Base-by-base conservation (phyloP, 208 protist genomes). In the Leishmania gerbilli region DNA sequence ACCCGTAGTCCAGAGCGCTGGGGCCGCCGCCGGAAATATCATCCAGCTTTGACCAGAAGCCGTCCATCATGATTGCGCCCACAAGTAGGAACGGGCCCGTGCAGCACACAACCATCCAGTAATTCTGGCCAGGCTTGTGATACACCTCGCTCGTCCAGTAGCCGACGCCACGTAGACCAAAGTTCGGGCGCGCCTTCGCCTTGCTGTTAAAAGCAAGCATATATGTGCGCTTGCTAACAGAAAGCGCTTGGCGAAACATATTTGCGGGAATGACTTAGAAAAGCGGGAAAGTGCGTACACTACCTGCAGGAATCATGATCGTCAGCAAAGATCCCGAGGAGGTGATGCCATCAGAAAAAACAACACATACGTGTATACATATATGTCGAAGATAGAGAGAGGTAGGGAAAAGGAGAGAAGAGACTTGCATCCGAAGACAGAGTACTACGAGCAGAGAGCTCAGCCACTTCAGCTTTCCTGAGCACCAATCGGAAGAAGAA, bases 121-220 rank as follows among this genome's bases (percentile, higher is more conserved):
- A 95, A 83, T 92, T 95, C 72, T 95, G 89, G 11, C 91, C 90
- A 37, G 88, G 86, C 81, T 92, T 95, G 86, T 92, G 89, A 79
- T 97, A 95, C 71, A 93, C 88, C 79, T 97, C 92, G 82, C 90
- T 95, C 69, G 90, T 91, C 84, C 86, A 93, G 86, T 89, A 96
- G 31, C 94, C 94, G 31, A 95, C 92, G 71, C 92, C 92, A 51
- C 90, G 89, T 72, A 95, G 88, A 78, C 94, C 94, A 83, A 97
- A 97, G 83, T 97, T 97, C 67, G 94, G 94, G 49, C 94, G 88
- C 15, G 94, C 94, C 87, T 97, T 97, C 9, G 94, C 94, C 82
- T 95, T 94, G 71, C 84, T 86, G 84, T 97, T 97, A 79, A 95
- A 95, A 15, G 94, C 94, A 90, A 94, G 91, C 77, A 95, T 68